phyloP scores from a whole-genome alignment of 352 stramenopile species.

The Globisporangium abappressorium region DNA sequence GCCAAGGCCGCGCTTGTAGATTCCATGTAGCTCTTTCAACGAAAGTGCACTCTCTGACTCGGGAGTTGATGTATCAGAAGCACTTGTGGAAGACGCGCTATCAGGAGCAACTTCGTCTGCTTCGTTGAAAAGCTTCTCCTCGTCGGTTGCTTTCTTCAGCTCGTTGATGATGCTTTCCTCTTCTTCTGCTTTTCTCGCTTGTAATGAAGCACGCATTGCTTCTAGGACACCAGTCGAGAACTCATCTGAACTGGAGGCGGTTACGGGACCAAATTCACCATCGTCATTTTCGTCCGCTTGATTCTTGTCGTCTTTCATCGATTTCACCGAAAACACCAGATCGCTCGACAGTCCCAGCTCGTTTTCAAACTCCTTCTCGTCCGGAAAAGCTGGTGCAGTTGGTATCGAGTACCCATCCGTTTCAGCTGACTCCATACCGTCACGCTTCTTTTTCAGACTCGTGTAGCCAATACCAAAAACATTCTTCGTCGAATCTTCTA shows the following conservation, averaged over 20 bases:
- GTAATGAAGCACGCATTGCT: conserved; percentile 22
- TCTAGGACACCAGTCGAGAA: conserved; percentile 12
- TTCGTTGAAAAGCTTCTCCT: conserved; percentile 27
- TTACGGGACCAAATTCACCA: conserved; percentile 34
- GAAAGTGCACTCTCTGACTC: conserved; percentile 33
- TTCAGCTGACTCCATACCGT: neutral
- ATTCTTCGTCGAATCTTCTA: conserved; percentile 14
- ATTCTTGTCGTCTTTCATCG: neutral
- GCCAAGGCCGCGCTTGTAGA: conserved; percentile 78
- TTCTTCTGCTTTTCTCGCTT: conserved; percentile 27
- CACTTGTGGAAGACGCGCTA: neutral
- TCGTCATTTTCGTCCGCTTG: conserved; percentile 20
- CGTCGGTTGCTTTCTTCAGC: conserved; percentile 37
- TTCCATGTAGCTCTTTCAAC: conserved; percentile 66
- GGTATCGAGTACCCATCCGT: conserved; percentile 30
- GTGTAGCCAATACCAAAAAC: conserved; percentile 68
- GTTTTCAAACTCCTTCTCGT: conserved; percentile 46
- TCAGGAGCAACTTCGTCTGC: neutral
- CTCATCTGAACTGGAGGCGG: neutral
- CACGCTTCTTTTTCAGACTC: conserved; percentile 34
- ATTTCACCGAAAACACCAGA: conserved; percentile 34
- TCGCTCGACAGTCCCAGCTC: conserved; percentile 33
- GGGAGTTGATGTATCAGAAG: neutral
- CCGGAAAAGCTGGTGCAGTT: conserved; percentile 39
- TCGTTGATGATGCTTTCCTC: conserved; percentile 38